Percentiles rank a stretch among this genome's conserved stretches.
Evolutionary conservation across 2,329 filamentous ascomycete species (phyloP).

Genomic region (Pseudocercospora fuligena): DNA sequence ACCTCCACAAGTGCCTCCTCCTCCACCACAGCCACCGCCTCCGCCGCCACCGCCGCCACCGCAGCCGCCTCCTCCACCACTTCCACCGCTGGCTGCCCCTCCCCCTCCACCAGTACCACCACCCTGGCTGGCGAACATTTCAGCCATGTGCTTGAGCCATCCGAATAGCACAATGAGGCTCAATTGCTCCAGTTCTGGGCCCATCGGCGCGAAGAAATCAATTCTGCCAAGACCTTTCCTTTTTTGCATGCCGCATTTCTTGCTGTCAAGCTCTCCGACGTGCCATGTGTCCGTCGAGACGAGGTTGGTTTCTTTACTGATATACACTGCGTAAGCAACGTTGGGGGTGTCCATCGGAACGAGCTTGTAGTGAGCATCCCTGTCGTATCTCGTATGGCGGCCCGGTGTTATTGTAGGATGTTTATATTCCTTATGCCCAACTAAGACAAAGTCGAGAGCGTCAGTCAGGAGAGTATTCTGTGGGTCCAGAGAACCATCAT

Average conservation of each 20-base stretch:
- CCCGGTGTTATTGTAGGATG: too few species aligned
- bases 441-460: too few species aligned
- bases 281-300: neutral
- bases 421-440: too few species aligned
- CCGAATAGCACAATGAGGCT: neutral
- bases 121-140: neutral
- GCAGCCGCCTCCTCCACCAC: neutral
- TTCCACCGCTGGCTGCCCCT: neutral
- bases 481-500: too few species aligned
- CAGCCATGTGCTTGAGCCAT: neutral
- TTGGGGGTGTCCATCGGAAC: neutral
- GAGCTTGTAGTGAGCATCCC: neutral
- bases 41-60: neutral
- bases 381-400: neutral
- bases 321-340: neutral
- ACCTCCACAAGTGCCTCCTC: too few species aligned
- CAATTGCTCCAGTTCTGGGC: neutral
- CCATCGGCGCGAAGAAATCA: neutral
- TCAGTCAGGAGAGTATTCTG: too few species aligned
- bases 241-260: neutral
- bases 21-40: neutral
- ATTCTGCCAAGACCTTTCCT: neutral
- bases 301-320: neutral
- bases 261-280: neutral
- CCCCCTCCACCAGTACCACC: too few species aligned